Conservation (phyloP, 2,329 filamentous ascomycete species). For the Penicillium rolfsii region DNA sequence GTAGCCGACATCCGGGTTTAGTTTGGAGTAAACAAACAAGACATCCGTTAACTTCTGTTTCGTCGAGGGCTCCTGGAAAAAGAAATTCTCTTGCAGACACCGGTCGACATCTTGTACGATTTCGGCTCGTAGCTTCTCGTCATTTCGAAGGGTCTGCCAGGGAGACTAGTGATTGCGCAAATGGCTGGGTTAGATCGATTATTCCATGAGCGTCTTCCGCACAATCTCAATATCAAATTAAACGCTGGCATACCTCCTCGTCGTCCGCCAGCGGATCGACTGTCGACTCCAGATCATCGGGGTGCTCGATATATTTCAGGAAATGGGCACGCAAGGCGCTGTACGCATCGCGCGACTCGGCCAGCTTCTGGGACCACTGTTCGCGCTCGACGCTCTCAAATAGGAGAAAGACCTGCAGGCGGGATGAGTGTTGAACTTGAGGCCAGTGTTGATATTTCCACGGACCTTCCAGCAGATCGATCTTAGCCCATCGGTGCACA, state of each 20-base stretch:
- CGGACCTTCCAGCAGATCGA: constrained; percentile 90
- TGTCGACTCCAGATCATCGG: constrained; percentile 73
- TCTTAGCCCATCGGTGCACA: constrained; percentile 72
- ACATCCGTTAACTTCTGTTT: constrained; percentile 85
- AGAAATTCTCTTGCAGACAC: constrained; percentile 84
- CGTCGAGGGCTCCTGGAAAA: constrained; percentile 78
- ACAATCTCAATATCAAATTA: not conserved
- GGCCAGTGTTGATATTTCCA: constrained; percentile 9
- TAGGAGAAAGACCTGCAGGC: constrained; percentile 72
- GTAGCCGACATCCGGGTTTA: constrained; percentile 85
- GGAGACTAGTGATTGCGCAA: constrained; percentile 68
- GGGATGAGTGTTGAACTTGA: constrained; percentile 27
- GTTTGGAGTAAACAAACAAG: constrained; percentile 91
- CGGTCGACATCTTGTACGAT: constrained; percentile 94
- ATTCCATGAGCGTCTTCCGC: constrained; percentile 19
- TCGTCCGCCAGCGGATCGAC: constrained; percentile 88
- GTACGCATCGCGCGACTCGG: constrained; percentile 75
- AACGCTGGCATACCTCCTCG: constrained; percentile 56
- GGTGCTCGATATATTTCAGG: constrained; percentile 79
- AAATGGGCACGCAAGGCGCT: constrained; percentile 71
- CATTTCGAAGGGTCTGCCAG: constrained; percentile 83
- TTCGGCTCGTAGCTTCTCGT: constrained; percentile 82
- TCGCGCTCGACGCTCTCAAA: constrained; percentile 68
- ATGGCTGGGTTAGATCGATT: constrained; percentile 26
- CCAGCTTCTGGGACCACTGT: constrained; percentile 70